These are phyloP conservation scores for Candida loeiensis DNA, from an alignment of 805 yeast genomes.

Conservation along the genomic window DNA sequence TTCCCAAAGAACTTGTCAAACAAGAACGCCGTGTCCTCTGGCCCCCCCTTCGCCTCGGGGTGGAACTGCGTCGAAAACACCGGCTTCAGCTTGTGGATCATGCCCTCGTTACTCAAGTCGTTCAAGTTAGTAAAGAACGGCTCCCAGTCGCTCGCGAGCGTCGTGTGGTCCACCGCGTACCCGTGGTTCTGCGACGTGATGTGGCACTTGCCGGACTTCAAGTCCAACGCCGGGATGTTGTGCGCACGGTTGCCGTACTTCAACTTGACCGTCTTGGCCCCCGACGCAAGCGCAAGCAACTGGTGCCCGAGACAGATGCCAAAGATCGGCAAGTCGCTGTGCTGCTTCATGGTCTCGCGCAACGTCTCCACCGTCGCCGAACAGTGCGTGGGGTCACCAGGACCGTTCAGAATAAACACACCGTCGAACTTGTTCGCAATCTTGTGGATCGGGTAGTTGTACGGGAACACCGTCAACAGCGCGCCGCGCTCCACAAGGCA, in stretches of 20 bases:
- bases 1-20: constrained; percentile 84
- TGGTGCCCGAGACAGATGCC: constrained; percentile 99
- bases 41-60: constrained; percentile 99
- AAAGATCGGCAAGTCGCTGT: constrained; percentile 78
- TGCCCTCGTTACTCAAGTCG: constrained; percentile 96
- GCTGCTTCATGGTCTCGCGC: constrained; percentile 60
- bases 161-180: constrained; percentile 84
- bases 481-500: constrained; percentile 95
- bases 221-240: constrained; percentile 92
- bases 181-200: constrained; percentile 99
- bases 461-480: constrained; percentile 93
- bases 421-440: constrained; percentile 94
- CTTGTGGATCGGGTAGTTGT: constrained; percentile 87
- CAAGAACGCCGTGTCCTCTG: constrained; percentile 84
- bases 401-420: constrained; percentile 90
- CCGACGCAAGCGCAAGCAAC: constrained; percentile 89
- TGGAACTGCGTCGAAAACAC: constrained; percentile 97
- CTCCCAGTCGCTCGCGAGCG: constrained; percentile 77
- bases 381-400: constrained; percentile 97
- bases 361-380: constrained; percentile 70
- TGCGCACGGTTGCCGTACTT: constrained; percentile 99
- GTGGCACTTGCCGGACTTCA: constrained; percentile 89
- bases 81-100: constrained; percentile 84
- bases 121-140: constrained; percentile 85
- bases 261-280: constrained; percentile 88